Percentiles rank a stretch among this genome's conserved stretches.
These are phyloP conservation scores for Plasmodium fragile DNA, from an alignment of 169 alveolate species.

Conservation along the genomic window DNA sequence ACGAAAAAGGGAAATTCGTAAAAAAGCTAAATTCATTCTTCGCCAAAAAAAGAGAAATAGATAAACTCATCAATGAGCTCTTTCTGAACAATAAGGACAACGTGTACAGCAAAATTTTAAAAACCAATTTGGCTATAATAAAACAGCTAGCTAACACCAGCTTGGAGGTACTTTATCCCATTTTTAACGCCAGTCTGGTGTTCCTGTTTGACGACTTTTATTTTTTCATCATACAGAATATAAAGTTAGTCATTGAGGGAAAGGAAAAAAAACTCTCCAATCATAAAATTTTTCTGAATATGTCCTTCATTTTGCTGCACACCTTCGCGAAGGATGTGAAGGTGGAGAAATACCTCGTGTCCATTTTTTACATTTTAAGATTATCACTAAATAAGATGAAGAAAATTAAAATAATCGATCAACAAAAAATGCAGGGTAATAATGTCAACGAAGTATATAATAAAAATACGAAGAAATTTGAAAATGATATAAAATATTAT, in stretches of 20 bases:
- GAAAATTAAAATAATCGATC: constrained; percentile 22
- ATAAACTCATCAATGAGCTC: constrained; percentile 22
- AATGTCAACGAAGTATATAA: constrained; percentile 3
- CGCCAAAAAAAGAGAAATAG: constrained; percentile 1
- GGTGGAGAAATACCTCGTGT: constrained; percentile 66
- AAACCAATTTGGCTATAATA: constrained; percentile 56
- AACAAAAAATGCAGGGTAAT: not conserved
- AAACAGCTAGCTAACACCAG: constrained; percentile 32
- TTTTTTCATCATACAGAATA: constrained; percentile 73
- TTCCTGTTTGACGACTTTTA: constrained; percentile 71
- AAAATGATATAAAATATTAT: constrained; percentile 40
- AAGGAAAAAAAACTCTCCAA: constrained; percentile 23
- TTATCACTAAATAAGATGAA: constrained; percentile 39
- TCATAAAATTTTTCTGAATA: constrained; percentile 48
- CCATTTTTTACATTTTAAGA: constrained; percentile 73
- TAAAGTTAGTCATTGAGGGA: constrained; percentile 60
- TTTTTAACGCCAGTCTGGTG: constrained; percentile 73
- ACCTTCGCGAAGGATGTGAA: constrained; percentile 53
- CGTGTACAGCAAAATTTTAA: constrained; percentile 67
- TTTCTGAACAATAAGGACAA: constrained; percentile 69
- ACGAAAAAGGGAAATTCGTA: constrained; percentile 14
- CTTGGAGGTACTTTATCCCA: constrained; percentile 65
- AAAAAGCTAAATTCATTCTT: constrained; percentile 37
- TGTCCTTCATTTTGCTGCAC: constrained; percentile 62
- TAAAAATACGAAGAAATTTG: constrained; percentile 33